phyloP scores from a whole-genome alignment of 2,329 filamentous ascomycete genomes.

The Metarhizium anisopliae region DNA sequence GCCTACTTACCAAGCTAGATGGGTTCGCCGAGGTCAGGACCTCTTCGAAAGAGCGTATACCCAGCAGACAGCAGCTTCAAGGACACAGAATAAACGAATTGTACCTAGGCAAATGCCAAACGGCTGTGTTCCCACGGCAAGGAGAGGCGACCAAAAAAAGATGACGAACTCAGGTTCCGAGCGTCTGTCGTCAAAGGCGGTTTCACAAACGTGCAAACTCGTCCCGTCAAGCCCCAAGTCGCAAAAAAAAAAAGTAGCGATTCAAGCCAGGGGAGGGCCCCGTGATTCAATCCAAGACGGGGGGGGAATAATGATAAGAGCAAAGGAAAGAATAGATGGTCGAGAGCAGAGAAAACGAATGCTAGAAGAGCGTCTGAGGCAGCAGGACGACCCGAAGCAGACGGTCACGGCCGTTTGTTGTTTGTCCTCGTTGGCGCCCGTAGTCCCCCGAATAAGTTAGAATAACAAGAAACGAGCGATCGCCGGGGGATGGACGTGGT shows the following conservation, averaged over 20 bases:
- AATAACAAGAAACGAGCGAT: background rate
- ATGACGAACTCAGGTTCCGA: background rate
- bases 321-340: background rate
- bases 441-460: background rate
- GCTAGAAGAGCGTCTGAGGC: background rate
- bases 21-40: background rate
- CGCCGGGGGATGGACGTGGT: background rate
- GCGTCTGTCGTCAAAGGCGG: background rate
- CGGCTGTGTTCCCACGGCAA: background rate
- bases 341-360: background rate
- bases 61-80: background rate
- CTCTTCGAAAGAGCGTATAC: background rate
- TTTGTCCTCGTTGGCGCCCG: background rate
- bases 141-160: background rate
- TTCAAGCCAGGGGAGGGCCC: background rate
- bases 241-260: background rate
- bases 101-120: background rate
- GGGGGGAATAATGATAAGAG: background rate
- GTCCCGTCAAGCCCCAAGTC: background rate
- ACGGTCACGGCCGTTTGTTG: background rate
- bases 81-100: background rate
- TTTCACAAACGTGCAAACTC: slow-evolving; percentile 2
- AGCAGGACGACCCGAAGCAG: background rate
- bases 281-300: background rate
- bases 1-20: background rate